Percentiles rank a stretch among this genome's conserved stretches.
These are phyloP conservation scores for Jatropha curcas DNA, from an alignment of 345 rosid genomes.

Conservation along the genomic window DNA sequence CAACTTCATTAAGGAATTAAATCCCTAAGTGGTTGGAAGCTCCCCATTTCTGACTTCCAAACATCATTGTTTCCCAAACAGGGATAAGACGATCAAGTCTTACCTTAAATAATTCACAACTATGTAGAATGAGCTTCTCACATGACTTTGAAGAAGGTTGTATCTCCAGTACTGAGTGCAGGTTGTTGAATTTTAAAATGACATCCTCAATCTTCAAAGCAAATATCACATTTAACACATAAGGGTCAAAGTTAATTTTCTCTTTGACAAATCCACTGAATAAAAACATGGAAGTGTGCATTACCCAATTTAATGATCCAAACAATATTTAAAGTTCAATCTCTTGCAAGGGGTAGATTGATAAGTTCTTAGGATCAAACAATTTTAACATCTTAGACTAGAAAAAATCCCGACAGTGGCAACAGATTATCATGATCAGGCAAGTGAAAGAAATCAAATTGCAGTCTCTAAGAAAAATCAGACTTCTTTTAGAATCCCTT, in stretches of 20 bases:
- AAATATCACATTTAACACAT: neutral
- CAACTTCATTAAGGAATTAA: neutral
- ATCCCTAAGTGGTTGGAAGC: neutral
- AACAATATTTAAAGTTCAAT: neutral
- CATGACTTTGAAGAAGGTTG: slow-evolving; percentile 60
- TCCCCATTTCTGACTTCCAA: neutral
- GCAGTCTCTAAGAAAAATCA: neutral
- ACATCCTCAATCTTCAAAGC: slow-evolving; percentile 60
- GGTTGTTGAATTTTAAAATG: slow-evolving; percentile 52
- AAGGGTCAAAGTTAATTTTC: neutral
- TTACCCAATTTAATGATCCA: neutral
- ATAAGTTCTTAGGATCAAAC: neutral
- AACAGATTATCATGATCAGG: neutral
- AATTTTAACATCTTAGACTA: neutral
- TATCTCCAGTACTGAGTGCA: slow-evolving; percentile 57
- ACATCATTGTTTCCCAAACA: neutral
- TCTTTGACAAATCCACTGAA: neutral
- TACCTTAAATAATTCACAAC: slow-evolving; percentile 66
- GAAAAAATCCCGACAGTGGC: neutral
- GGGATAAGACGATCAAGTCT: slow-evolving; percentile 6
- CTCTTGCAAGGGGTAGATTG: neutral
- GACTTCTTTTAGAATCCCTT: neutral
- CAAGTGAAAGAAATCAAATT: neutral
- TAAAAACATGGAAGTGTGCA: neutral
- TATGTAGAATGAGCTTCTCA: slow-evolving; percentile 52